These are phyloP conservation scores for Grammothele lineata DNA, from an alignment of 768 basidiomycete species.

Conservation along the genomic window DNA sequence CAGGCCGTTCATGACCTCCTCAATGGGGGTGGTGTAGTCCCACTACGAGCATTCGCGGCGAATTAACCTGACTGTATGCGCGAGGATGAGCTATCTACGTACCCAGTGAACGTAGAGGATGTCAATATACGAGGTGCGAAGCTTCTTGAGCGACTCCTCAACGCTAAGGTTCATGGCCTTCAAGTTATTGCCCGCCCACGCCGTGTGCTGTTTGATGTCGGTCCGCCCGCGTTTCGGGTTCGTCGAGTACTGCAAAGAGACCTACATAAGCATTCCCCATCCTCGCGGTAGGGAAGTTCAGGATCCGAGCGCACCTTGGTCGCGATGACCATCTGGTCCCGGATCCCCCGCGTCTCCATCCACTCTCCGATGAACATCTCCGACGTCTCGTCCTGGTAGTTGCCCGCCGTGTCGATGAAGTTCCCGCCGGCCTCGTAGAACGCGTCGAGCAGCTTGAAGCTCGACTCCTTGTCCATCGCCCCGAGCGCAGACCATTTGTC, in stretches of 20 bases:
- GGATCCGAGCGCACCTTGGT: too few species aligned
- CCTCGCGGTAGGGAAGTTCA: too few species aligned
- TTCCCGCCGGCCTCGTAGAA: conserved; percentile 31
- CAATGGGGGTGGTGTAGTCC: conserved; percentile 48
- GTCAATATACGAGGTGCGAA: conserved; percentile 43
- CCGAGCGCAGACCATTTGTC: conserved; percentile 33
- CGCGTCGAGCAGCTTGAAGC: conserved; percentile 27
- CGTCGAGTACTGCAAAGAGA: neutral
- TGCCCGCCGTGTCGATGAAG: conserved; percentile 33
- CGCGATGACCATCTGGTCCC: conserved; percentile 42
- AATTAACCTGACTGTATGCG: neutral
- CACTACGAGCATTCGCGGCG: conserved; percentile 21
- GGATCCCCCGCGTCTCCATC: conserved; percentile 35
- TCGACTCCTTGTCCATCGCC: conserved; percentile 30
- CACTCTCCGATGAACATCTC: conserved; percentile 44
- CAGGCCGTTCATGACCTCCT: conserved; percentile 52
- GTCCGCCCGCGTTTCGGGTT: neutral
- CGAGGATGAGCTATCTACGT: neutral
- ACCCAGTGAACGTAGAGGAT: conserved; percentile 40
- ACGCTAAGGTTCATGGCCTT: conserved; percentile 34
- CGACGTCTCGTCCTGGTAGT: conserved; percentile 30
- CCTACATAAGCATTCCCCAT: too few species aligned
- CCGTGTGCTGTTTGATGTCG: neutral
- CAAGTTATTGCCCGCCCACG: conserved; percentile 31
- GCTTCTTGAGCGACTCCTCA: conserved; percentile 34